Evolutionary conservation across 345 rosid species (phyloP).

Genomic region (Eucalyptus curtisii): DNA sequence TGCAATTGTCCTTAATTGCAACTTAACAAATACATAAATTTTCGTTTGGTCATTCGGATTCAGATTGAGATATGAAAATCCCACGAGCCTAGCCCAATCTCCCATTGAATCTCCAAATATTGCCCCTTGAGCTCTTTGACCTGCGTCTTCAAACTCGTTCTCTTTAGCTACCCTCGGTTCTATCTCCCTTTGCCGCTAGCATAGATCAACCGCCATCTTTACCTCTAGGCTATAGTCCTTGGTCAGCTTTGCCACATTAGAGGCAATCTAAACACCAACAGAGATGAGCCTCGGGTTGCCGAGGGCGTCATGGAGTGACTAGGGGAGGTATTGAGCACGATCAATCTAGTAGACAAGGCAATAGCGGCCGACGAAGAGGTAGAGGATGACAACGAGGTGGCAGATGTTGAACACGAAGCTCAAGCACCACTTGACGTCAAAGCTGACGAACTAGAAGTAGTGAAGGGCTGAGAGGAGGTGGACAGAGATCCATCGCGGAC

Average conservation of each 20-base stretch:
- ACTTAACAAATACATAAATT: fast-evolving
- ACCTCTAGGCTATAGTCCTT: background rate
- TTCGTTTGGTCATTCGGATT: fast-evolving
- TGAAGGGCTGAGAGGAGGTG: background rate
- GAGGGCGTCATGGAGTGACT: background rate
- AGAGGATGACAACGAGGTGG: background rate
- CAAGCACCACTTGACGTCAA: background rate
- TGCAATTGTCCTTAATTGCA: fast-evolving
- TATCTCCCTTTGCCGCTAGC: background rate
- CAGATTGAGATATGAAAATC: background rate
- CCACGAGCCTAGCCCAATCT: background rate
- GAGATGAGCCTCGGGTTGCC: background rate
- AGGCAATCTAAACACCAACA: background rate
- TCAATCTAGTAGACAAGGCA: background rate
- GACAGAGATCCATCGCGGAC: background rate
- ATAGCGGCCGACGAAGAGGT: background rate
- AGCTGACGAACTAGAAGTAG: background rate
- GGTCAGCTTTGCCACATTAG: background rate
- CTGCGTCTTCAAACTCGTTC: background rate
- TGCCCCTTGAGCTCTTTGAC: background rate
- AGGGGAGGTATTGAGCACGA: background rate
- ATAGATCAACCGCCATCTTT: background rate
- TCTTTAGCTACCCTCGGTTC: background rate
- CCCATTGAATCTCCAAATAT: background rate
- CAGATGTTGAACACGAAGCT: background rate